Conservation (phyloP, 2,329 filamentous ascomycete genomes). For the Monosporascus sp. region DNA sequence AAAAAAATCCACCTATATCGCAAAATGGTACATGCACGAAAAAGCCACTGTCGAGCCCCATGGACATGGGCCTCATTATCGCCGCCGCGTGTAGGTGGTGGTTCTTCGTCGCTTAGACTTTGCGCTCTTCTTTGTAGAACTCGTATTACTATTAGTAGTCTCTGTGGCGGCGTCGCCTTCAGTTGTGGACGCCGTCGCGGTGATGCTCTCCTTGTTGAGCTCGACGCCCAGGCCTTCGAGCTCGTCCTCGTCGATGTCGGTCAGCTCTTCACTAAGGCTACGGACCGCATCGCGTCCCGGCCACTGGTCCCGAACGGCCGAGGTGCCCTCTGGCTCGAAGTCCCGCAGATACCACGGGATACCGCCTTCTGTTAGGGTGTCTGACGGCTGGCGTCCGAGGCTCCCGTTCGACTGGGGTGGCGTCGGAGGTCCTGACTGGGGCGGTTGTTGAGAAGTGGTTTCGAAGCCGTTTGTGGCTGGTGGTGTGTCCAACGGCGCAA, state of each 20-base stretch:
- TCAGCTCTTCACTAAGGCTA: constrained; percentile 77
- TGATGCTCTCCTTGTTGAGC: constrained; percentile 44
- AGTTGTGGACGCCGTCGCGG: constrained; percentile 29
- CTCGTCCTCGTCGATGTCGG: constrained; percentile 88
- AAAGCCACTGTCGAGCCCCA: neutral
- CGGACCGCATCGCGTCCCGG: constrained; percentile 63
- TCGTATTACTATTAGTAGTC: neutral
- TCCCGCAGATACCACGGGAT: constrained; percentile 82
- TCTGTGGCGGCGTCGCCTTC: neutral
- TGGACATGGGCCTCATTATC: neutral
- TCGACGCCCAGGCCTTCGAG: constrained; percentile 63
- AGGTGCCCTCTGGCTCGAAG: constrained; percentile 76
- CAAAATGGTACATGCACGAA: neutral
- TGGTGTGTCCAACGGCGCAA: constrained; percentile 36
- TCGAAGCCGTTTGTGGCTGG: constrained; percentile 43
- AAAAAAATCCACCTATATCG: neutral
- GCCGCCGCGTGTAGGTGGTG: neutral
- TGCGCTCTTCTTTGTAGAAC: neutral
- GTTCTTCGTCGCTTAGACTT: neutral
- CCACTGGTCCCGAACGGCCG: constrained; percentile 70
- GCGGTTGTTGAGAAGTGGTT: constrained; percentile 25
- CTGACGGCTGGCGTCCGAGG: constrained; percentile 41
- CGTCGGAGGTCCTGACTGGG: constrained; percentile 51
- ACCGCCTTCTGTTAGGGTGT: constrained; percentile 64
- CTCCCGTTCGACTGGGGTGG: constrained; percentile 62